Evolutionary conservation across 2,329 filamentous ascomycete genomes (phyloP), one percentile per base, ranked within the genome.

Genomic region (Acrocalymma vagum): DNA sequence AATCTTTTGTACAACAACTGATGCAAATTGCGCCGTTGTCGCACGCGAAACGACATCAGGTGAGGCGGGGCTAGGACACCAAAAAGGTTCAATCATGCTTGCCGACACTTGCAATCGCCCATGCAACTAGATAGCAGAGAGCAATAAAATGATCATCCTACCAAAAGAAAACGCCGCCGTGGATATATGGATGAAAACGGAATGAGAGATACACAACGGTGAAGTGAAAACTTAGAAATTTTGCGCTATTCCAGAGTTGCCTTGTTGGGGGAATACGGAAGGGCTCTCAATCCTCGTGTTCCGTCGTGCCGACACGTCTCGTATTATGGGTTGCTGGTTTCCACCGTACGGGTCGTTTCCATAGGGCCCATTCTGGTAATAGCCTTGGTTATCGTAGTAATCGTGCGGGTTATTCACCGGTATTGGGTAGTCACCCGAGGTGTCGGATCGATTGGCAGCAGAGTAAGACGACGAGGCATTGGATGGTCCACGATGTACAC

Each of bases 401-500:
- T 78, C 74, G 38, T 75, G 73, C 16, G 73, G 67, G 38, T 75
- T 73, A 47, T 72, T 69, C 4, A 58, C 66, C 13, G 73, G 73
- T 61, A 79, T 72, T 23, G 76, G 74, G 38, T 75, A 76, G 28
- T 84, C 81, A 14, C 77, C 78, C 10, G 81, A 84, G 14, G 74
- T 71, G 47, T 86, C 82, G 0, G 93, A 96, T 45, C 83, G 83
- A 29, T 84, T 85, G 6, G 84, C 88, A 9, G 86, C 87, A 51
- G 92, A 96, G 74, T 97, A 99, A 2, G 90, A 92, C 0, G 94
- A 97, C 0, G 94, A 99, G 5, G 94, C 94, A 63, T 97, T 97
- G 5, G 93, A 97, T 2, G 90, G 86, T 1, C 94, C 94, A 38
- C 94, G 87, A 53, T 88, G 89, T 23, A 97, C 88, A 53, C 90